These are phyloP conservation scores for Chernovozyma aurita DNA, from an alignment of 1,139 yeast species.

Conservation along the genomic window DNA sequence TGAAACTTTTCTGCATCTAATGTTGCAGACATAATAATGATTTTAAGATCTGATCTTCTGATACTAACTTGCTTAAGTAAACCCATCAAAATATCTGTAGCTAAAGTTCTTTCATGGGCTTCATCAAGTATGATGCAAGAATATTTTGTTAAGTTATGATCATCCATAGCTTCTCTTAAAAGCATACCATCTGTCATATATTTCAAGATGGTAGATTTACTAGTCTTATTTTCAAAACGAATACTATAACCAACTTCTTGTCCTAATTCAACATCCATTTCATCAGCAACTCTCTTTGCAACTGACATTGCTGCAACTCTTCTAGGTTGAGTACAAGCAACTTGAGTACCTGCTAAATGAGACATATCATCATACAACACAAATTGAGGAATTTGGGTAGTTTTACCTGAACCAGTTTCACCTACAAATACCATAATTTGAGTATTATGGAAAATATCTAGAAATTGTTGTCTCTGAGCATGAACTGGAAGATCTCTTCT, in stretches of 20 bases:
- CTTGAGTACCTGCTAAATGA: conserved; percentile 69
- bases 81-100: conserved; percentile 97
- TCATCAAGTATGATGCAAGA: conserved; percentile 93
- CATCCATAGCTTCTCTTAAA: conserved; percentile 95
- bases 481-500: conserved; percentile 93
- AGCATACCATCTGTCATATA: conserved; percentile 99
- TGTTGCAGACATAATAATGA: conserved; percentile 96
- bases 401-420: conserved; percentile 97
- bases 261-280: conserved; percentile 88
- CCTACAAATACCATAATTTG: conserved; percentile 98
- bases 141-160: conserved; percentile 73
- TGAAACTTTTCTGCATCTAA: conserved; percentile 97
- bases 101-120: conserved; percentile 96
- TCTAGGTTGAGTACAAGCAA: conserved; percentile 97
- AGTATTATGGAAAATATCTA: conserved; percentile 73
- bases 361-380: conserved; percentile 92
- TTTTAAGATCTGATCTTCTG: conserved; percentile 83
- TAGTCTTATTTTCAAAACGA: conserved; percentile 88
- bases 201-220: conserved; percentile 75
- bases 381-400: conserved; percentile 95
- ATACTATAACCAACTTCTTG: conserved; percentile 91
- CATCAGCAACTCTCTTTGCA: conserved; percentile 94
- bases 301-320: conserved; percentile 98
- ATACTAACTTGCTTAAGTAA: conserved; percentile 73
- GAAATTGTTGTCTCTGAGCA: conserved; percentile 85